Base-by-base conservation (phyloP, 768 basidiomycete genomes). In the Tylopilus vinaceipallidus region DNA sequence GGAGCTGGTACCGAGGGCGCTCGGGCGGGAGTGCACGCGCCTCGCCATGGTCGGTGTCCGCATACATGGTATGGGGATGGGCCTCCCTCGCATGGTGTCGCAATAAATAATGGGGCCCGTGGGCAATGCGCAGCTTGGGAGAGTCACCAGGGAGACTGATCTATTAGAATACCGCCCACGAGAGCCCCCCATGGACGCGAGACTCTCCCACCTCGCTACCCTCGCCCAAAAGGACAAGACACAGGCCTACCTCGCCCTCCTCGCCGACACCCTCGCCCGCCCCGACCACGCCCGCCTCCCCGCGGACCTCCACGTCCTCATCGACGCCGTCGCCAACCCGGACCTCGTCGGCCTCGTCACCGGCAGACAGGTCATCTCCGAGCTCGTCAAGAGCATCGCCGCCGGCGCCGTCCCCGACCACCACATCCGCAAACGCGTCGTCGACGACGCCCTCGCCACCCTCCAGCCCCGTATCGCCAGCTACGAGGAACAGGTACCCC, bases 401-500 rank as follows among this genome's bases (percentile, higher is more conserved):
- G 79, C 81, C 33, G 81, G 80, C 26, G 67, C 63, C 3, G 73
- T 87, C 58, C 71, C 77, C 38, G 71, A 82, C 58, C 60, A 73
- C 13, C 82, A 84, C 10, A 61, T 81, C 14, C 79, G 81, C 59
- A 89, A 89, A 65, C 76, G 77, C 47, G 77, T 95, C 35, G 82
- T 97, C 8, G 77, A 91, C 64, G 83, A 86, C 35, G 85, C 88
- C 0, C 75, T 97, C 29, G 71, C 74, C 17, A 76, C 81, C 27
- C 72, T 89, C 33, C 84, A 91, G 64, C 82, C 88, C 17, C 77
- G 90, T 48, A 79, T 93, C 57, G 91, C 91, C 54, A 93, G 87
- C 66, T 95, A 91, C 61, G 95, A 99, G 65, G 94, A 98, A 70
- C 94, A 97, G 79, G 97, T 93, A 60, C 57, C 81, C 59, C 40